Percentiles rank a stretch among this genome's conserved stretches.
Evolutionary conservation across 495 filamentous ascomycete genomes (phyloP).

Genomic region (Trichoderma gamsii): DNA sequence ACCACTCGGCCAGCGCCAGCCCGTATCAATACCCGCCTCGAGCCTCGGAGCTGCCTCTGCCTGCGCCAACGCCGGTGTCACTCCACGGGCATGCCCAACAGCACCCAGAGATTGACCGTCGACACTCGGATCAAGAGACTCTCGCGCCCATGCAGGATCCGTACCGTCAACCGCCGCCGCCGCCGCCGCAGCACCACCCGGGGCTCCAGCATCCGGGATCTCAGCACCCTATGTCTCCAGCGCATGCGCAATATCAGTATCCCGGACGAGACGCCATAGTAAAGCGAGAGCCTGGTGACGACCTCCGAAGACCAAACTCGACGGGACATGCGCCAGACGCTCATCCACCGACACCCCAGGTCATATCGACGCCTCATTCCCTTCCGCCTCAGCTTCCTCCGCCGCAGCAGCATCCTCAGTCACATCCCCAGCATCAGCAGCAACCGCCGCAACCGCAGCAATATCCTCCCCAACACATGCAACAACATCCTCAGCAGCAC

Average conservation of each 20-base stretch:
- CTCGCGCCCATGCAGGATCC: conserved; percentile 38
- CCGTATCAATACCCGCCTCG: conserved; percentile 33
- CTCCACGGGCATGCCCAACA: conserved; percentile 20
- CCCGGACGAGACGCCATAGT: background rate
- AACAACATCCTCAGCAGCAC: conserved; percentile 24
- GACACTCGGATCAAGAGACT: conserved; percentile 44
- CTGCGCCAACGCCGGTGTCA: conserved; percentile 22
- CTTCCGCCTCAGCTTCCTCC: conserved; percentile 21
- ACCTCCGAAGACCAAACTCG: conserved; percentile 16
- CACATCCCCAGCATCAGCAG: conserved; percentile 1
- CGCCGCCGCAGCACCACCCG: conserved; percentile 5
- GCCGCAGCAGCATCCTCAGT: conserved; percentile 25
- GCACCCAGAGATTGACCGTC: conserved; percentile 30
- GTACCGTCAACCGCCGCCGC: conserved; percentile 5
- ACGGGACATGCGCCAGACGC: conserved; percentile 16
- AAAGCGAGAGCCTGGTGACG: conserved; percentile 14
- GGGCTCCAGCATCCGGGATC: conserved; percentile 7
- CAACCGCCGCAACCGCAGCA: conserved; percentile 23
- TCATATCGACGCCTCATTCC: background rate
- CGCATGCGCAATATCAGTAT: conserved; percentile 25
- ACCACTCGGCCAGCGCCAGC: background rate
- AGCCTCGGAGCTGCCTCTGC: conserved; percentile 35
- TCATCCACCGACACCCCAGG: conserved; percentile 23
- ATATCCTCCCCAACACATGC: conserved; percentile 24
- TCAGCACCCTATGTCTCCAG: conserved; percentile 30